These are phyloP conservation scores for Cokeromyces recurvatus DNA, from an alignment of 371 early-diverging fungal genomes.

Conservation along the genomic window DNA sequence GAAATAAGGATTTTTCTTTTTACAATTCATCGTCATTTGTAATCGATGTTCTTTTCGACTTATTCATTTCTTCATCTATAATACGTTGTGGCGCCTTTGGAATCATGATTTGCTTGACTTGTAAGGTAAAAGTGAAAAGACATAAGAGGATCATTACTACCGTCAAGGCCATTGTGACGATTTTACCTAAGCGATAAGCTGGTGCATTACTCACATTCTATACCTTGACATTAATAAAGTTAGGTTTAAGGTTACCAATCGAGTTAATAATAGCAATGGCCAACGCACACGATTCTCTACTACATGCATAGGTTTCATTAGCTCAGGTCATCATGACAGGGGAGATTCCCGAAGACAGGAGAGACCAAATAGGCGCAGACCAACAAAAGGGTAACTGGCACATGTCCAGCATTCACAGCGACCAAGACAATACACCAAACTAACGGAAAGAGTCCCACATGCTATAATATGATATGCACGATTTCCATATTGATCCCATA, in stretches of 20 bases:
- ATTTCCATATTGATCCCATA: conserved; percentile 30
- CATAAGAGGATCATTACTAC: conserved; percentile 27
- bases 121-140: conserved; percentile 11
- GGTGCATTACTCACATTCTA: conserved; percentile 28
- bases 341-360: conserved; percentile 28
- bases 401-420: conserved; percentile 41
- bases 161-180: conserved; percentile 29
- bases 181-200: conserved; percentile 30
- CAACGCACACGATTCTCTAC: conserved; percentile 27
- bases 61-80: conserved; percentile 22
- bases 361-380: conserved; percentile 31
- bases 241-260: conserved; percentile 34
- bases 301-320: conserved; percentile 33
- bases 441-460: conserved; percentile 30
- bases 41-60: conserved; percentile 1
- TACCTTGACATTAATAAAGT: conserved; percentile 30
- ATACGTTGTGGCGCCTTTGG: conserved; percentile 32
- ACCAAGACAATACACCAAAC: conserved; percentile 52
- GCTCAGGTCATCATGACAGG: conserved; percentile 42
- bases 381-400: conserved; percentile 23
- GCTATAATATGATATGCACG: conserved; percentile 38
- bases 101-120: conserved; percentile 22
- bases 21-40: too few relatives aligned
- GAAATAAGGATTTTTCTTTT: too few relatives aligned
- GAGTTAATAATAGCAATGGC: conserved; percentile 38